Evolutionary conservation across 1,284 basidiomycete species (phyloP).

Genomic region (Anthracocystis setariae): DNA sequence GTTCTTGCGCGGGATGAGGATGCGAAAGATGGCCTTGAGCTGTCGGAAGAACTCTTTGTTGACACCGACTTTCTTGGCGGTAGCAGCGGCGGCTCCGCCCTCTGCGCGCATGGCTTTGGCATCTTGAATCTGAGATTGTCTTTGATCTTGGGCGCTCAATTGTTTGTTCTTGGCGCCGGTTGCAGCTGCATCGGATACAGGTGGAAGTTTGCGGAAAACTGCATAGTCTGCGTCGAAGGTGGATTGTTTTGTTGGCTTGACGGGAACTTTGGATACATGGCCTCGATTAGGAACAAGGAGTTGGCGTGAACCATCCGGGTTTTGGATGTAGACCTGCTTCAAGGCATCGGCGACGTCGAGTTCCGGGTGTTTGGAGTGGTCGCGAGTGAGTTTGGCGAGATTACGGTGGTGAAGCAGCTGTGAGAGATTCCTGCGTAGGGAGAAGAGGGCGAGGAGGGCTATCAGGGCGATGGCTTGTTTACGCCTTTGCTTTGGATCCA

Average conservation of each 20-base stretch:
- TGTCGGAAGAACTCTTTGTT: conserved; percentile 81
- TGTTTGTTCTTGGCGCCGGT: conserved; percentile 30
- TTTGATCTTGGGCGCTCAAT: conserved; percentile 34
- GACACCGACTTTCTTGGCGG: conserved; percentile 70
- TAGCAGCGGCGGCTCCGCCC: conserved; percentile 61
- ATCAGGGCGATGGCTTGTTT: conserved; percentile 33
- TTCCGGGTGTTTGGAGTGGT: conserved; percentile 14
- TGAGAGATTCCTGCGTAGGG: conserved; percentile 29
- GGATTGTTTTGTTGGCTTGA: conserved; percentile 65
- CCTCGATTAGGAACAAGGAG: conserved; percentile 63
- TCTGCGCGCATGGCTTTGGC: conserved; percentile 55
- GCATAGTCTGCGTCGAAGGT: conserved; percentile 66
- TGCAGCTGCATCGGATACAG: conserved; percentile 39
- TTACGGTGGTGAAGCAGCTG: conserved; percentile 22
- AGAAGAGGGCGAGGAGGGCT: conserved; percentile 39
- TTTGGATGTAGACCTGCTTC: conserved; percentile 60
- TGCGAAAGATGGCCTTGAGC: conserved; percentile 64
- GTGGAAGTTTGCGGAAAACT: conserved; percentile 57
- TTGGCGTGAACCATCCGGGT: conserved; percentile 53
- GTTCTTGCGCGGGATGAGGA: conserved; percentile 58
- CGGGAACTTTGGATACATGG: conserved; percentile 65
- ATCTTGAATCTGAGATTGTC: conserved; percentile 48
- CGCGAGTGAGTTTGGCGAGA: conserved; percentile 10
- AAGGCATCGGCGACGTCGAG: conserved; percentile 52
- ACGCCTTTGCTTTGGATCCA: conserved; percentile 21